These are phyloP conservation scores for Umbilicus rupestris DNA, from an alignment of 164 flowering plant species.

Conservation along the genomic window DNA sequence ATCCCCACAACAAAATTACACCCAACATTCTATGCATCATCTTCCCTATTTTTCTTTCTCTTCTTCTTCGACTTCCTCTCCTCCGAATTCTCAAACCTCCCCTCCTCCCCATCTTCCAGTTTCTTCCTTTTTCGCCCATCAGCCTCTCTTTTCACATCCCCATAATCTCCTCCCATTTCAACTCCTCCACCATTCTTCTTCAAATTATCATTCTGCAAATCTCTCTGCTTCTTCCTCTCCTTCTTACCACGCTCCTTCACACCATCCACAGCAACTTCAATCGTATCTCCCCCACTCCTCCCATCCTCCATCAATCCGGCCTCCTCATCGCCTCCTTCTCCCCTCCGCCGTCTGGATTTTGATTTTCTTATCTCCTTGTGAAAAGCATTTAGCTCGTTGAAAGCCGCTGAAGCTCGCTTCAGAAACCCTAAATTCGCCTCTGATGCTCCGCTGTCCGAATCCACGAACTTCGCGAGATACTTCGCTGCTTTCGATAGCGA, in stretches of 20 bases:
- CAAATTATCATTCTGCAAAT: constrained; percentile 29
- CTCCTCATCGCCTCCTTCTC: background rate
- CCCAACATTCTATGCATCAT: no score
- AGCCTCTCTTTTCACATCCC: constrained; percentile 54
- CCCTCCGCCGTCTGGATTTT: constrained; percentile 9
- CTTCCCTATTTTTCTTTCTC: background rate
- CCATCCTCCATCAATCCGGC: background rate
- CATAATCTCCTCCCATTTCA: no score
- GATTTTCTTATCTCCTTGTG: constrained; percentile 76
- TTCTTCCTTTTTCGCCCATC: constrained; percentile 29
- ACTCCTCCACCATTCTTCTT: constrained; percentile 26
- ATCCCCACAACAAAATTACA: no score
- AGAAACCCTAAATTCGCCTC: constrained; percentile 3
- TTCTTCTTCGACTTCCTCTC: background rate
- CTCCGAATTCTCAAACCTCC: background rate
- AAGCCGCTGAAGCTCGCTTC: constrained; percentile 55
- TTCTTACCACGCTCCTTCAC: constrained; percentile 21
- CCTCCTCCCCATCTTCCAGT: background rate
- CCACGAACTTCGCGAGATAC: background rate
- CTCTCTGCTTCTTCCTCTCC: constrained; percentile 26
- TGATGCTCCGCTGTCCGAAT: background rate
- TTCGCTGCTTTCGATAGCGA: background rate
- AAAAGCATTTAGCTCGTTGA: constrained; percentile 43
- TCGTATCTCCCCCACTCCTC: no score
- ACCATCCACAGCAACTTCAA: background rate